Base-by-base conservation (phyloP, 2,329 filamentous ascomycete genomes). In the Trichoderma harzianum region DNA sequence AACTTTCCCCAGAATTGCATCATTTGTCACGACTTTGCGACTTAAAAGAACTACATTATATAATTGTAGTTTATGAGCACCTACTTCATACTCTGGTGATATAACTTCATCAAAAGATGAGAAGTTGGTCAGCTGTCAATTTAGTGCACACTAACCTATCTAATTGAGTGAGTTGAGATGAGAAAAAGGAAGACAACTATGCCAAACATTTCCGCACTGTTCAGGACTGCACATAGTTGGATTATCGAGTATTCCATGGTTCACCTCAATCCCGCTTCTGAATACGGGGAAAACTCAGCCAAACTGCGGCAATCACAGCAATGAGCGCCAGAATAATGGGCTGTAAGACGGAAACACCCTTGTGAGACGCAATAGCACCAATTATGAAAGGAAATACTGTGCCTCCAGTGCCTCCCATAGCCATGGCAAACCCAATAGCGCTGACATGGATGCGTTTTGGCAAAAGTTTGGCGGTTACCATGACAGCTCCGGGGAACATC, bases 341-440 rank as follows among this genome's bases (percentile, higher is more conserved):
- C 73, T 88, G 86, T 72, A 88, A 74, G 10, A 85, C 85, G 62
- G 78, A 76, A 5, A 88, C 86, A 1, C 87, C 86, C 63, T 80
- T 84, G 12, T 78, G 81, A 12, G 82, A 80, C 0, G 90, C 89
- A 76, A 91, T 87, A 1, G 89, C 89, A 11, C 90, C 90, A 2
- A 91, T 89, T 0, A 87, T 84, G 82, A 92, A 80, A 71, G 90
- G 83, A 80, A 91, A 79, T 5, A 89, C 78, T 0, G 91, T 90
- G 2, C 90, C 91, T 0, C 92, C 92, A 1, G 85, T 87, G 0
- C 91, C 91, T 0, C 92, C 92, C 77, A 94, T 88, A 0, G 92
- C 91, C 61, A 91, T 89, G 0, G 90, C 90, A 73, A 94, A 94
- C 0, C 92, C 92, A 72, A 95, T 92, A 0, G 89, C 88, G 7